These are phyloP conservation scores for Aureobasidium leucospermi DNA, from an alignment of 2,329 filamentous ascomycete genomes.

Conservation along the genomic window DNA sequence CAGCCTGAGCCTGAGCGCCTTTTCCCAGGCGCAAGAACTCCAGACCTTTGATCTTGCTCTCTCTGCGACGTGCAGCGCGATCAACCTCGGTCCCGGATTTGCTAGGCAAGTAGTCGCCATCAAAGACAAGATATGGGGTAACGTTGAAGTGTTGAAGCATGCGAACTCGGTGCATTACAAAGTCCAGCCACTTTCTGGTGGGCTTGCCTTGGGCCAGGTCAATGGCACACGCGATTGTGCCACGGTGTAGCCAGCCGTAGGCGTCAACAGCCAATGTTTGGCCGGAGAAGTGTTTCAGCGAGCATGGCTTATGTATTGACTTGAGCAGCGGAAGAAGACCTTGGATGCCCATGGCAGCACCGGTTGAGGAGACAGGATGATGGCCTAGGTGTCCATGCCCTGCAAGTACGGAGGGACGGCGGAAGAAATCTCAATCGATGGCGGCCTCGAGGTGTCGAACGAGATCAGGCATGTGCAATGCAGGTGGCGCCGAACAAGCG, in stretches of 20 bases:
- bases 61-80: slow-evolving; percentile 65
- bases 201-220: slow-evolving; percentile 85
- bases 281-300: slow-evolving; percentile 78
- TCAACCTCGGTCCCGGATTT: slow-evolving; percentile 81
- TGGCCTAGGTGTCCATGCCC: neutral
- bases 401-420: neutral
- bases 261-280: slow-evolving; percentile 91
- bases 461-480: neutral
- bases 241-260: slow-evolving; percentile 97
- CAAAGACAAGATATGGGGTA: slow-evolving; percentile 91
- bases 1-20: slow-evolving; percentile 67
- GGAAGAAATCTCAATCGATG: neutral
- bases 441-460: neutral
- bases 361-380: neutral
- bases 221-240: slow-evolving; percentile 80
- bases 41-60: slow-evolving; percentile 66
- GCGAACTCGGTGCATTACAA: slow-evolving; percentile 78
- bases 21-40: slow-evolving; percentile 79
- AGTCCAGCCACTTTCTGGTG: slow-evolving; percentile 84
- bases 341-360: neutral
- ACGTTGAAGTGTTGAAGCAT: slow-evolving; percentile 94
- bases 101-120: slow-evolving; percentile 90
- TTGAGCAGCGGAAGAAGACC: slow-evolving; percentile 50
- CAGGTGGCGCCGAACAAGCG: neutral
- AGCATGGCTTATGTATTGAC: slow-evolving; percentile 85